Conservation (phyloP, 257 asterid genomes). For the Solanum dulcamara region DNA sequence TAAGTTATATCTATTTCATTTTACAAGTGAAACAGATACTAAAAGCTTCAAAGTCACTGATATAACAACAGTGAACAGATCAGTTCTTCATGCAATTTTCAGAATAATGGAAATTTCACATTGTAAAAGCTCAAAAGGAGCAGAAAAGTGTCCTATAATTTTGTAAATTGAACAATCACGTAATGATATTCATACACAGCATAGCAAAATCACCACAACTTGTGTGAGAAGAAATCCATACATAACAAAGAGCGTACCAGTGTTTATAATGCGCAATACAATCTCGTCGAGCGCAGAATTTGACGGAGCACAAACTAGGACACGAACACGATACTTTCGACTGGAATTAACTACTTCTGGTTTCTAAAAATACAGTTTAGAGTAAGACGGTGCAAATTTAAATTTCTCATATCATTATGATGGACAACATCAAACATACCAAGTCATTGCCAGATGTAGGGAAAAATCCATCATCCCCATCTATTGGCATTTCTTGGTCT, state of each 20-base stretch:
- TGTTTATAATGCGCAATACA: constrained; percentile 63
- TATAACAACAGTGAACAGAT: background rate
- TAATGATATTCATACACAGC: background rate
- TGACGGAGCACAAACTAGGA: constrained; percentile 95
- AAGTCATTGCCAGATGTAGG: constrained; percentile 89
- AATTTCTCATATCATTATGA: background rate
- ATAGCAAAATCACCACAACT: background rate
- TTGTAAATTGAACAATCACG: background rate
- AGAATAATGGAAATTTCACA: background rate
- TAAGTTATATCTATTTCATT: background rate
- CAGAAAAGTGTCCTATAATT: background rate
- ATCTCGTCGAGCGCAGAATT: constrained; percentile 98
- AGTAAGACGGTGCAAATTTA: constrained; percentile 10
- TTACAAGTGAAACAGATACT: background rate
- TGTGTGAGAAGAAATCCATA: background rate
- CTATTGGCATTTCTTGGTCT: constrained; percentile 65
- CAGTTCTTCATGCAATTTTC: background rate
- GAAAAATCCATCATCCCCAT: constrained; percentile 97
- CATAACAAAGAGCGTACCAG: constrained; percentile 40
- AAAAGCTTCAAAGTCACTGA: background rate
- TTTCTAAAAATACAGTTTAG: constrained; percentile 35
- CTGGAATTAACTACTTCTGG: constrained; percentile 85
- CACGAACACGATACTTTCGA: constrained; percentile 92
- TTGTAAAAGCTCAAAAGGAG: background rate
- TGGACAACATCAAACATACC: constrained; percentile 31